Evolutionary conservation across 139 green algal species (phyloP).

Genomic region (Choricystis sp.): DNA sequence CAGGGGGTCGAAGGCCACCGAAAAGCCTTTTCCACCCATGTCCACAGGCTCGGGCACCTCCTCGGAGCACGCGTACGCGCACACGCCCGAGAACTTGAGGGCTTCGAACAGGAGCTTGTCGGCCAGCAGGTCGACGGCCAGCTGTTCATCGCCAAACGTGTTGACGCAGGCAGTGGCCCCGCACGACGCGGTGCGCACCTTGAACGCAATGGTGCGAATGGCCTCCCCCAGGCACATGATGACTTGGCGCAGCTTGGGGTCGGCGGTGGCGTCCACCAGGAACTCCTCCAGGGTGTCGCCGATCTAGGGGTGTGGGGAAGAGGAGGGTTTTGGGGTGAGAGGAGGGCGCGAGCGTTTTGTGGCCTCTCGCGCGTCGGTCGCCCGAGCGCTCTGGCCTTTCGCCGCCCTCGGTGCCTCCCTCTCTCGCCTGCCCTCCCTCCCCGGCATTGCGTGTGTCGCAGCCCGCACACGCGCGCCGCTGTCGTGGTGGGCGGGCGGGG

Average conservation of each 20-base stretch:
- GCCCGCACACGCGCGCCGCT: too few species aligned
- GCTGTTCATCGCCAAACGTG: constrained; percentile 89
- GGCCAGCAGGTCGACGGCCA: constrained; percentile 81
- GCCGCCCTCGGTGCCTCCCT: too few species aligned
- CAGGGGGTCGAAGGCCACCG: constrained; percentile 84
- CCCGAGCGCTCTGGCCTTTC: too few species aligned
- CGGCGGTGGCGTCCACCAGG: constrained; percentile 60
- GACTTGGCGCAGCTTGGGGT: constrained; percentile 74
- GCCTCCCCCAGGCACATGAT: constrained; percentile 84
- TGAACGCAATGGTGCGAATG: constrained; percentile 83
- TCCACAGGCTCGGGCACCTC: constrained; percentile 81
- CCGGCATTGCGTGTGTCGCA: too few species aligned
- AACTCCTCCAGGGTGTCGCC: constrained; percentile 85
- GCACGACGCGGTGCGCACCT: constrained; percentile 84
- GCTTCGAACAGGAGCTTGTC: constrained; percentile 92
- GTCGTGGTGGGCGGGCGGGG: too few species aligned
- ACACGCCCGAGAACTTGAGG: constrained; percentile 63
- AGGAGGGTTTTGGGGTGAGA: too few species aligned
- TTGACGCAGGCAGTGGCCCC: constrained; percentile 75
- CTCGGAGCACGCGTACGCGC: constrained; percentile 80
- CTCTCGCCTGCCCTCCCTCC: too few species aligned
- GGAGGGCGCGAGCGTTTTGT: too few species aligned
- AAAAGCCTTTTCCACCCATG: constrained; percentile 62
- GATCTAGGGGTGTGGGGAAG: constrained; percentile 27
- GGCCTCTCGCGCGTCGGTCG: too few species aligned